These are phyloP conservation scores for Ophiostoma angusticollis DNA, from an alignment of 2,329 filamentous ascomycete genomes.

Conservation along the genomic window DNA sequence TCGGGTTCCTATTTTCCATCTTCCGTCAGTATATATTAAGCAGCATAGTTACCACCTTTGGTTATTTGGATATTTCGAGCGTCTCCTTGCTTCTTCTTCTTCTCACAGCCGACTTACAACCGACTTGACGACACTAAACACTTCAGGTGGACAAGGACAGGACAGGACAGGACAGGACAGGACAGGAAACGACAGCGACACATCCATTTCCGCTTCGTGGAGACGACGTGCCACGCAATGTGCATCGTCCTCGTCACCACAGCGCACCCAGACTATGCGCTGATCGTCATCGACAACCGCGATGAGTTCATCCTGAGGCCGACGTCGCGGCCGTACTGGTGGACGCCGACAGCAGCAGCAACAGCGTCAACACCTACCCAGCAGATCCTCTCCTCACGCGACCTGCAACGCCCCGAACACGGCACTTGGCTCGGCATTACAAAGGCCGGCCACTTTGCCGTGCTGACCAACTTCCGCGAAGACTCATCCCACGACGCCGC, in stretches of 20 bases:
- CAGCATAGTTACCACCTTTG: too few species aligned
- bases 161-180: not conserved
- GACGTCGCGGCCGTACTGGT: conserved; percentile 52
- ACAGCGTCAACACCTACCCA: not conserved
- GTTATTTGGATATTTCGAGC: too few species aligned
- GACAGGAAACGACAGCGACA: not conserved
- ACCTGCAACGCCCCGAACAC: conserved; percentile 47
- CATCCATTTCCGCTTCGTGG: too few species aligned
- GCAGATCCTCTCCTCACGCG: conserved; percentile 44
- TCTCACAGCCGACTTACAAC: too few species aligned
- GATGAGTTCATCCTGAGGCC: conserved; percentile 59
- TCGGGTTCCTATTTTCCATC: too few species aligned
- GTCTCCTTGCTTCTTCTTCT: too few species aligned
- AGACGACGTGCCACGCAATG: conserved; percentile 45
- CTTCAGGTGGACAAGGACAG: too few species aligned
- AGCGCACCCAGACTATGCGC: conserved; percentile 59
- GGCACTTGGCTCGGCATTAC: conserved; percentile 57
- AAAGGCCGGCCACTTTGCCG: conserved; percentile 44
- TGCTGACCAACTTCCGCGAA: conserved; percentile 57
- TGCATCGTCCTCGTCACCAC: conserved; percentile 69
- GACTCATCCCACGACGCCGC: conserved; percentile 32
- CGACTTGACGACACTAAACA: too few species aligned
- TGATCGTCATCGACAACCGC: conserved; percentile 66
- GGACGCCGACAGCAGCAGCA: conserved; percentile 27
- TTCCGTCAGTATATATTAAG: too few species aligned